A percentile compares a stretch with the other conserved stretches of the same genome.
These are phyloP conservation scores for Sporobolomyces pararoseus DNA, from an alignment of 768 basidiomycete species.

Conservation along the genomic window DNA sequence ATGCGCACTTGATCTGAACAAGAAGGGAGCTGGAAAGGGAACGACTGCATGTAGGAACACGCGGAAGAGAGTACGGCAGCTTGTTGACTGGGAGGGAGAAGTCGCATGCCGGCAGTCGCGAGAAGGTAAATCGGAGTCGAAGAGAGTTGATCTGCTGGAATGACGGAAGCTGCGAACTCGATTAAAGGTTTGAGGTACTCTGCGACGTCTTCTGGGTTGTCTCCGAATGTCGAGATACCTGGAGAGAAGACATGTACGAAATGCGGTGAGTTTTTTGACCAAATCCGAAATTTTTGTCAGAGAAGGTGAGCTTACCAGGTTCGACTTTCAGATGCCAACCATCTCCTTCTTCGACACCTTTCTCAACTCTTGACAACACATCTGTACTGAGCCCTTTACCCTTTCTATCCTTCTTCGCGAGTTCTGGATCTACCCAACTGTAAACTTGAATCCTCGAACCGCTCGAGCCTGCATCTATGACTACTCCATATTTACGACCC, in stretches of 20 bases:
- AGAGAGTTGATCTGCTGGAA: constrained; percentile 78
- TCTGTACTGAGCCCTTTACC: constrained; percentile 55
- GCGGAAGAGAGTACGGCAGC: constrained; percentile 67
- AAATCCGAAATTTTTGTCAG: background rate
- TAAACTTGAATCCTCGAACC: constrained; percentile 95
- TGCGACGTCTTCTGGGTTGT: constrained; percentile 65
- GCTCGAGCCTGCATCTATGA: constrained; percentile 97
- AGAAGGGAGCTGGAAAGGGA: constrained; percentile 70
- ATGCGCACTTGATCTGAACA: constrained; percentile 91
- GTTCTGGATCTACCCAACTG: constrained; percentile 83
- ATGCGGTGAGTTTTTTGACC: too few species aligned
- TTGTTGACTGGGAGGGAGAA: constrained; percentile 67
- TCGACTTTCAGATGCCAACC: constrained; percentile 88
- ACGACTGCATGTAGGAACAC: constrained; percentile 68
- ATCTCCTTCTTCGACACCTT: constrained; percentile 74
- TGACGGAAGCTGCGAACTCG: constrained; percentile 70
- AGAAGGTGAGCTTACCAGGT: constrained; percentile 52
- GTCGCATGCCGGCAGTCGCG: constrained; percentile 95
- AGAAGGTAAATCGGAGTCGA: constrained; percentile 88
- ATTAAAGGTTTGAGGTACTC: constrained; percentile 77
- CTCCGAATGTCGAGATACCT: constrained; percentile 83
- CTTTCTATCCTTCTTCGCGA: constrained; percentile 57
- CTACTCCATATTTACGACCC: constrained; percentile 75
- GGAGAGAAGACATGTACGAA: constrained; percentile 17
- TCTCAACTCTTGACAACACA: constrained; percentile 78